Percentiles rank a stretch among this genome's conserved stretches.
Conservation (phyloP, 495 filamentous ascomycete species). For the Pseudoneurospora amorphoporcata region DNA sequence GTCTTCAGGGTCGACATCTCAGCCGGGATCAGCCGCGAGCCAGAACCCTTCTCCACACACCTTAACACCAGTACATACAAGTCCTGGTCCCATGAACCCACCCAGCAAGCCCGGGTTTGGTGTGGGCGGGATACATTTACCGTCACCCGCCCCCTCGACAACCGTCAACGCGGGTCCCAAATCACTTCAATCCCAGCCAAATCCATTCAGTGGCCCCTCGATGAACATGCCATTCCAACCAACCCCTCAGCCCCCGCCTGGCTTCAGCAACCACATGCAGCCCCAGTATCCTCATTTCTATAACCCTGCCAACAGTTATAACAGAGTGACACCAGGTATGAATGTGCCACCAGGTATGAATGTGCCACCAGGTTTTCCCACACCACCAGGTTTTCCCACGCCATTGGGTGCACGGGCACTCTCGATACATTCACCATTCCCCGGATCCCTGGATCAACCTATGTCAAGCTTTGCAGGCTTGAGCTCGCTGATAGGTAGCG, state of each 20-base stretch:
- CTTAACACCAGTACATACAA: constrained; percentile 44
- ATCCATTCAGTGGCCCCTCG: constrained; percentile 25
- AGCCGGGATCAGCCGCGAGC: constrained; percentile 41
- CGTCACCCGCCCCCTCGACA: constrained; percentile 16
- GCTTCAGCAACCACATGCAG: constrained; percentile 27
- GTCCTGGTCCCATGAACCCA: constrained; percentile 42
- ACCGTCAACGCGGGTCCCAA: constrained; percentile 20
- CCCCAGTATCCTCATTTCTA: constrained; percentile 12
- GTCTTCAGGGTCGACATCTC: constrained; percentile 50
- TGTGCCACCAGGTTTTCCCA: constrained; percentile 36
- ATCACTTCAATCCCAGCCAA: constrained; percentile 29
- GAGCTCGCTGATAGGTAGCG: constrained; percentile 22
- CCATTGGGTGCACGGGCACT: constrained; percentile 56
- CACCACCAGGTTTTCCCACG: constrained; percentile 46
- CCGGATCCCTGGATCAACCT: constrained; percentile 36
- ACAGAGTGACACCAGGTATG: constrained; percentile 27
- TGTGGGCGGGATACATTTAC: constrained; percentile 2
- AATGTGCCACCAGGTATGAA: constrained; percentile 49
- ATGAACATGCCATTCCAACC: constrained; percentile 26
- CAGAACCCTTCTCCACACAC: constrained; percentile 58
- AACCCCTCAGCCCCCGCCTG: constrained; percentile 24
- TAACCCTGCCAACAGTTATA: constrained; percentile 27
- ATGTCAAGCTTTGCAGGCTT: constrained; percentile 22
- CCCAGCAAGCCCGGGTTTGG: constrained; percentile 28
- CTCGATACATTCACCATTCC: constrained; percentile 50